Conservation (phyloP, 2,329 filamentous ascomycete genomes). For the Stachybotrys chlorohalonatus region DNA sequence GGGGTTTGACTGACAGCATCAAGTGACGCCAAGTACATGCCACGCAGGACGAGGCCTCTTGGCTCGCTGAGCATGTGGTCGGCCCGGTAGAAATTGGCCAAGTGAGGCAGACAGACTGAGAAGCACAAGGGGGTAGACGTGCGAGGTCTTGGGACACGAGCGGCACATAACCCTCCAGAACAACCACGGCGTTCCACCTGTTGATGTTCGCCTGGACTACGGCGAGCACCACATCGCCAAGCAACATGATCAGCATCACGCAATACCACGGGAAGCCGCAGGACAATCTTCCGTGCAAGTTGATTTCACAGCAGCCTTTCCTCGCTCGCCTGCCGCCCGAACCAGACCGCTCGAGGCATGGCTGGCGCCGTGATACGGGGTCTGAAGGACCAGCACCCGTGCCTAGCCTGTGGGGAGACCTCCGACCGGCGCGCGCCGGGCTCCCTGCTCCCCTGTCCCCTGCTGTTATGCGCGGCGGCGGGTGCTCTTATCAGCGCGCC, state of each 20-base stretch:
- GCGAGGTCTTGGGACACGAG: too few species aligned
- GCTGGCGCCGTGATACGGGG: background rate
- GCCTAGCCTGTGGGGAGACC: background rate
- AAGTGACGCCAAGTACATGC: background rate
- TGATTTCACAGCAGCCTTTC: too few species aligned
- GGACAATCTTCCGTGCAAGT: too few species aligned
- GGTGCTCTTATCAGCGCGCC: background rate
- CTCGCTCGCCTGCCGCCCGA: too few species aligned
- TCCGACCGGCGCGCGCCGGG: background rate
- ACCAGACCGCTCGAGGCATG: too few species aligned
- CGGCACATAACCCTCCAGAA: too few species aligned
- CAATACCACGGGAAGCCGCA: too few species aligned
- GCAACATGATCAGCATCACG: background rate
- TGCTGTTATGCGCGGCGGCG: background rate
- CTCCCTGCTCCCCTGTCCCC: background rate
- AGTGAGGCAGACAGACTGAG: too few species aligned
- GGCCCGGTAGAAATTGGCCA: too few species aligned
- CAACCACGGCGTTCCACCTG: too few species aligned
- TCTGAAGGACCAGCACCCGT: background rate
- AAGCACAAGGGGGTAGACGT: too few species aligned
- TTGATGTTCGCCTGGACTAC: background rate
- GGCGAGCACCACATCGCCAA: background rate
- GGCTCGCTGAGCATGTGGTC: too few species aligned
- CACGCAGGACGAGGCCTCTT: background rate
- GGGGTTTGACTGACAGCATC: background rate